Base-by-base conservation (phyloP, 2,329 filamentous ascomycete species). In the Paraconiothyrium brasiliense region DNA sequence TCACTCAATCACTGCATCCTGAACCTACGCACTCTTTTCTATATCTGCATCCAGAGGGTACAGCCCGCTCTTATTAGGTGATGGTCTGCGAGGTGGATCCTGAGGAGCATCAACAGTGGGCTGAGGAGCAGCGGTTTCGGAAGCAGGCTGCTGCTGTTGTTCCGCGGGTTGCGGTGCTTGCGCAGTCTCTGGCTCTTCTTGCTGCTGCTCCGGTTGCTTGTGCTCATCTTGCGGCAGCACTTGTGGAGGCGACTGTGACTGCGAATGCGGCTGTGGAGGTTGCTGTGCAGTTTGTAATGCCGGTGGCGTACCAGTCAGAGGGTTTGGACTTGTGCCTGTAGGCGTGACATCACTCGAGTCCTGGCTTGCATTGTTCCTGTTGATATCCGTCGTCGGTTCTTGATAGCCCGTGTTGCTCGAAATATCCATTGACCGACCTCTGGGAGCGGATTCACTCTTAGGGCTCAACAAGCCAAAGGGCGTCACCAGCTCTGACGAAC, bases 361-460 rank as follows among this genome's bases (percentile, higher is more conserved):
- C 41, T 72, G 65, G 10, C 68, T 62, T 13, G 41, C 64, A 3
- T 55, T 61, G n/a, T 65, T 58, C n/a, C 71, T 61, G 5, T 71
- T 66, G 8, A 70, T 56, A 10, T 78, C 76, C 58, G 75, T 67
- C 27, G 63, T 69, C 6, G 67, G 67, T 30, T 57, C 56, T 39
- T 71, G 64, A 8, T 66, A 56, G 24, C 27, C 65, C 4, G 48
- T 57, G 16, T 65, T 55, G 13, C 71, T 61, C 4, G 72, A 66
- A 7, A 70, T 57, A 11, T 78, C 76, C 60, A 75, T 69, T 8
- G 71, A 70, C 54, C 70, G 67, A 5, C 74, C 75, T 35, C 73
- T 60, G 1, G 59, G 51, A 51, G 61, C 32, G 4, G 67, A 41
- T 9, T 54, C 64, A 6, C 73, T 72, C 14, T 60, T 62, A 10